Evolutionary conservation across 768 basidiomycete genomes (phyloP), one percentile per base, ranked within the genome.

Genomic region (Phylloporus arenicola): DNA sequence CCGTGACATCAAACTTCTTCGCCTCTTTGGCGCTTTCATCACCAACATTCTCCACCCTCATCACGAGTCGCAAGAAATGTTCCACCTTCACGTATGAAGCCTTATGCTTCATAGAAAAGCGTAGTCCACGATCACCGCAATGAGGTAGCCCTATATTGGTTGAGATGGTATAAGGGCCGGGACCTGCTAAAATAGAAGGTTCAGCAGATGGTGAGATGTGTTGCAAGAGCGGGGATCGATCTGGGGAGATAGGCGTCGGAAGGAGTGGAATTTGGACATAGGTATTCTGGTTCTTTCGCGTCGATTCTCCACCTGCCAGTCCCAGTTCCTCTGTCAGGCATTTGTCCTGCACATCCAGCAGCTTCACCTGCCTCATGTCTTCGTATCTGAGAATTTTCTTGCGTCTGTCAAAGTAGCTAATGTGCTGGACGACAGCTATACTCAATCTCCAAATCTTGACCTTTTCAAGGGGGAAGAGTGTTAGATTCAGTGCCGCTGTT

Each of bases 391-490:
- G 29, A 2, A 6, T 1, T 29, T 29, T 29, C 6, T 2, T 19
- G 6, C 44, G 48, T 17, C 14, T 48, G 17, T 51, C 53, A 7
- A 48, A 6, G 39, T 57, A 60, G 11, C 20, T 51, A 12, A 67
- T 25, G 4, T 29, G 47, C 43, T 67, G 90, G 75, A 97, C 94
- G 35, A 99, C 74, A 6, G 77, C 68, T 3, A 88, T 78, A 2
- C 78, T 75, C 9, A 98, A 55, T 22, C 83, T 75, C 70, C 91
- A 83, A 7, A 99, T 76, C 67, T 86, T 90, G 64, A 92, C 72
- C 67, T 98, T 97, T 33, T 83, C 75, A 47, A 95, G 67, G 2
- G 96, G 96, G 75, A 93, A 79, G 44, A 99, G 70, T 0, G 86
- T 84, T 37, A 98, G 73, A 16, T 80, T 79, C 16, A 98, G 70